A percentile compares a stretch with the other conserved stretches of the same genome.
These are phyloP conservation scores for Cordyceps farinosa DNA, from an alignment of 2,329 filamentous ascomycete species.

Conservation along the genomic window DNA sequence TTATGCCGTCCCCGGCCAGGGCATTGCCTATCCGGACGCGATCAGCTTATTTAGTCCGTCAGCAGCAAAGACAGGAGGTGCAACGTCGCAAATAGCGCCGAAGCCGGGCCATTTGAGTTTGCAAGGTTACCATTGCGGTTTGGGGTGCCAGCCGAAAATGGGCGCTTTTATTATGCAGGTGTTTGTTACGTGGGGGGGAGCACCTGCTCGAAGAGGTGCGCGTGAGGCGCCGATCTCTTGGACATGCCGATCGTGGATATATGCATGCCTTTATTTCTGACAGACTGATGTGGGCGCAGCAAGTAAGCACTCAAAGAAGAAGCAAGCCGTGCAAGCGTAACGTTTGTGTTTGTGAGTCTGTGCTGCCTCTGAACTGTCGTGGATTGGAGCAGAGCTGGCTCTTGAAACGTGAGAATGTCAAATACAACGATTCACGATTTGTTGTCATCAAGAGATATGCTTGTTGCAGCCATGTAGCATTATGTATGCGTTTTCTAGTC, in stretches of 20 bases:
- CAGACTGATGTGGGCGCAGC: not conserved
- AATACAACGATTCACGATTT: not conserved
- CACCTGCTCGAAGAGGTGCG: not conserved
- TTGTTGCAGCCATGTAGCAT: not conserved
- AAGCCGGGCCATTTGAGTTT: not conserved
- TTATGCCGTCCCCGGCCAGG: not conserved
- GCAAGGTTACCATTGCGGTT: not conserved
- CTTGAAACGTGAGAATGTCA: not conserved
- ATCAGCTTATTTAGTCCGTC: conserved; percentile 1
- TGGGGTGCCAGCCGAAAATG: not conserved
- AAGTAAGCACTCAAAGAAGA: not conserved
- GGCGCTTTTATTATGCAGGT: not conserved
- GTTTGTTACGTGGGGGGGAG: not conserved
- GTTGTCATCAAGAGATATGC: not conserved
- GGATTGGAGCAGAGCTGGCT: not conserved
- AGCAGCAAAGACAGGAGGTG: not conserved
- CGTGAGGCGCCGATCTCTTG: not conserved
- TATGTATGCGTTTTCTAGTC: not conserved
- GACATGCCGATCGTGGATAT: not conserved
- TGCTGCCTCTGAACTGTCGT: not conserved
- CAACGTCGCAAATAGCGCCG: conserved; percentile 6
- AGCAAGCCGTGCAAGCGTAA: not conserved
- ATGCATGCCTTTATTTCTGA: not conserved
- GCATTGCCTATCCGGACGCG: not conserved
- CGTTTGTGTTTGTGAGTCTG: not conserved